Base-by-base conservation (phyloP, 75 land plant genomes). In the Pinus tabuliformis region DNA sequence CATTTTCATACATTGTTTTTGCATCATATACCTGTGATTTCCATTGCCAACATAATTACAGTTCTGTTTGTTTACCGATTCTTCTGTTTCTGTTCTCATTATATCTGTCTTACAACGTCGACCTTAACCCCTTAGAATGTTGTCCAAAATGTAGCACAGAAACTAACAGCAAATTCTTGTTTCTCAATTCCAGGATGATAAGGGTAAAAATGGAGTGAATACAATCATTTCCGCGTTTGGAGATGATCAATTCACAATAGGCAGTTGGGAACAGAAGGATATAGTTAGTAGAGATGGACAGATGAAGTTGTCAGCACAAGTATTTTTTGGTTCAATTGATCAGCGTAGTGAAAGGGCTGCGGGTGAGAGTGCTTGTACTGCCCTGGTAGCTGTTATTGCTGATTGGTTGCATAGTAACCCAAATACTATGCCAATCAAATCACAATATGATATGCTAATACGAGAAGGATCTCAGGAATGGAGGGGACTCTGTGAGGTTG, bases 281-380 rank as follows among this genome's bases (percentile, higher is more conserved):
- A 58, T 83, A 57, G 59, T 78, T 24, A 85, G 86, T 57, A 62
- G 87, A 62, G 87, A 85, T 79, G 86, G 86, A 37, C 81, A 76
- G 59, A 85, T 85, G 77, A 84, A 83, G 78, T 76, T 85, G 60
- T 79, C 78, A 6, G 68, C 87, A 14, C 56, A 70, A 14, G 81
- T 84, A 6, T 85, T 85, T 72, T 79, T 83, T 73, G 87, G 86
- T 5, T 83, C 87, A 59, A 84, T 85, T 62, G 87, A 85, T 78
- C 87, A 85, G 73, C 76, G 87, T 16, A 83, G 78, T 60, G 87
- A 85, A 37, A 79, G 78, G 59, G 87, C 87, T 60, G 86, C 87
- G 16, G 87, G 87, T 16, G 87, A 85, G 39, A 83, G 87, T 76
- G 87, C 87, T 59, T 85, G 87, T 54, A 85, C 87, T 24, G 87